Evolutionary conservation across 257 asterid species (phyloP), one percentile per base, ranked within the genome.

Genomic region (Solanum stenotomum): DNA sequence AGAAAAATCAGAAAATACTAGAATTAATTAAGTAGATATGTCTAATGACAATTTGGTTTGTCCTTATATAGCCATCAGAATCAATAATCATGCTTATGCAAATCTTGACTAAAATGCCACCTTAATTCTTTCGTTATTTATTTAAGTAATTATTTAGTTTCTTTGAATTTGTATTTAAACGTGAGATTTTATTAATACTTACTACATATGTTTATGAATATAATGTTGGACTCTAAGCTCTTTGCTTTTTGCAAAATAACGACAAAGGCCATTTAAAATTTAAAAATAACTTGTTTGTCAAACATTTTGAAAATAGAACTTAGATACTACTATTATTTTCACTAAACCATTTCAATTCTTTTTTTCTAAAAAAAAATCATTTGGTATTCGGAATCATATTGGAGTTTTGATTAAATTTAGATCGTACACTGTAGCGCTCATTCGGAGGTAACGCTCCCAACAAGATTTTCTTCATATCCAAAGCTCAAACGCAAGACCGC

Each of bases 401-500:
- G 8, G 23, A 15, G 23, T 20, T 49, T 16, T 52, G 23, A 52
- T 52, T 52, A 52, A 15, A 49, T 49, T 49, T 49, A 16, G 0
- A 49, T 49, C 22, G 22, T 15, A 5, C 8, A 49, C 1, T 49
- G 22, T 1, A 15, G 1, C 8, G 3, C 1, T 49, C 8, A 49
- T 49, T 5, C 23, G 3, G 3, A 15, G 8, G 8, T 49, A 6
- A 49, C 9, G 3, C 22, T 49, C 1, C 22, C 61, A 40, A 40
- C 4, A 40, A 40, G 13, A 40, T 40, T 40, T 46, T 46, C 6
- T 46, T 14, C 20, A 46, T 46, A 46, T 0, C 20, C 59, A 46
- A 5, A 46, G 1, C 20, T 46, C 8, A 1, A 46, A 46, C 20
- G 0, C 20, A 0, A 46, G 59, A 46, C 7, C 8, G 0, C 0